phyloP scores from a whole-genome alignment of 331 rosid genomes.

The Spiraea crenata region DNA sequence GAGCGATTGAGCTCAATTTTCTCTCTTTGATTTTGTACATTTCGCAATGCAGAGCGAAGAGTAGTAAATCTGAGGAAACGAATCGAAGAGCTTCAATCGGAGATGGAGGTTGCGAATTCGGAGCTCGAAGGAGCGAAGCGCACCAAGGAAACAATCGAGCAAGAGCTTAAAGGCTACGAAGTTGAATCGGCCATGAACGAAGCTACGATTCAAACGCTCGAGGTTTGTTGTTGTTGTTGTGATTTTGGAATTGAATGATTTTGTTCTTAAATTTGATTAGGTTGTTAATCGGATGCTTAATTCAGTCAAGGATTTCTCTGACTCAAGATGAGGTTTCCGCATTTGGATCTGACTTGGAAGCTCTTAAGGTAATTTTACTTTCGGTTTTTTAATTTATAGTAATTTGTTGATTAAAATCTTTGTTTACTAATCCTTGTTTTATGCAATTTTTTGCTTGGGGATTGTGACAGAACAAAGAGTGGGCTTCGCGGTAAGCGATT shows the following conservation, averaged over 20 bases:
- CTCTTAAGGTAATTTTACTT: conserved; percentile 37
- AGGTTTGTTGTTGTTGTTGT: conserved; percentile 27
- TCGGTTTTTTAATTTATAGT: not conserved
- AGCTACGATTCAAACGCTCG: conserved; percentile 38
- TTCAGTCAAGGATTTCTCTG: conserved; percentile 63
- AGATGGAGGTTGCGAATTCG: conserved; percentile 41
- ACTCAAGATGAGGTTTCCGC: conserved; percentile 44
- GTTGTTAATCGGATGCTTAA: conserved; percentile 5
- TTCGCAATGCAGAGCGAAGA: conserved; percentile 55
- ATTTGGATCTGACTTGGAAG: conserved; percentile 38
- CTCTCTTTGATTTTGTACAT: not conserved
- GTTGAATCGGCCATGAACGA: conserved; percentile 43
- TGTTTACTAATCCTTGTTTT: conserved; percentile 9
- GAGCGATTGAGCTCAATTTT: not conserved
- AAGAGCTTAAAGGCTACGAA: conserved; percentile 62
- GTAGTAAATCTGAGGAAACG: conserved; percentile 56
- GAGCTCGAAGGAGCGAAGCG: conserved; percentile 74
- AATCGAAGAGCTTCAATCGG: conserved; percentile 56
- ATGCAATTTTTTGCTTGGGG: conserved; percentile 20
- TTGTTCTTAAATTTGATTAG: not conserved
- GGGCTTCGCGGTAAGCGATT: conserved; percentile 41
- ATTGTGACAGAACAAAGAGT: conserved; percentile 45
- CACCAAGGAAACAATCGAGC: conserved; percentile 57
- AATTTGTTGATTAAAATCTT: not conserved
- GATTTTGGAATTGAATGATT: not conserved